Conservation (phyloP, 75 land plant genomes). For the Cryptomeria japonica region DNA sequence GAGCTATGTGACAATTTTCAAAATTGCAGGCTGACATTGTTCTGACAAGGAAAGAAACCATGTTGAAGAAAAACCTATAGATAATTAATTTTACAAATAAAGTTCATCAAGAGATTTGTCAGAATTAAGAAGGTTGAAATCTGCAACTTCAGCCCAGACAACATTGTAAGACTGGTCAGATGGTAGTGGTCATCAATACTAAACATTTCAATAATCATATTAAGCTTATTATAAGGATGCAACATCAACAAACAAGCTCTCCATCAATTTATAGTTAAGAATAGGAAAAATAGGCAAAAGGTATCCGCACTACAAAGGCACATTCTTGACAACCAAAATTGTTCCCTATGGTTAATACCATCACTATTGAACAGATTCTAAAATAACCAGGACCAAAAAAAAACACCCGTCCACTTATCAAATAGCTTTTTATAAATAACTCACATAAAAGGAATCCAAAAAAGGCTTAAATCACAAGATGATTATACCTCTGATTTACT, state of each 20-base stretch:
- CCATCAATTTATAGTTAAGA: neutral
- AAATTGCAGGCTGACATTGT: too few relatives aligned
- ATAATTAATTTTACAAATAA: neutral
- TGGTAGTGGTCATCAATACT: neutral
- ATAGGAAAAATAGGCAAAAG: neutral
- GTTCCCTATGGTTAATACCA: neutral
- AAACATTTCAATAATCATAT: neutral
- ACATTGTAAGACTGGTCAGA: neutral
- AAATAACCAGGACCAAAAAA: neutral
- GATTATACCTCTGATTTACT: neutral
- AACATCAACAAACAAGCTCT: neutral
- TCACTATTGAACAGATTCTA: neutral
- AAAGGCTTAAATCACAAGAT: neutral
- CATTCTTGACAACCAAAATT: neutral
- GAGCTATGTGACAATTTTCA: too few relatives aligned
- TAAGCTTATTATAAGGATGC: neutral
- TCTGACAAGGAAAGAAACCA: neutral
- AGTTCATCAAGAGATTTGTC: neutral
- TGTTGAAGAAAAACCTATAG: neutral
- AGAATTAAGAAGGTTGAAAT: neutral
- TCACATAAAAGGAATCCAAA: neutral
- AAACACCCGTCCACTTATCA: neutral
- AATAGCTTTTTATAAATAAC: neutral
- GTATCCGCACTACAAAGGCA: neutral
- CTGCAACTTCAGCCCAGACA: neutral